These are phyloP conservation scores for Strobilomyces dryophilus DNA, from an alignment of 768 basidiomycete species.

Conservation along the genomic window DNA sequence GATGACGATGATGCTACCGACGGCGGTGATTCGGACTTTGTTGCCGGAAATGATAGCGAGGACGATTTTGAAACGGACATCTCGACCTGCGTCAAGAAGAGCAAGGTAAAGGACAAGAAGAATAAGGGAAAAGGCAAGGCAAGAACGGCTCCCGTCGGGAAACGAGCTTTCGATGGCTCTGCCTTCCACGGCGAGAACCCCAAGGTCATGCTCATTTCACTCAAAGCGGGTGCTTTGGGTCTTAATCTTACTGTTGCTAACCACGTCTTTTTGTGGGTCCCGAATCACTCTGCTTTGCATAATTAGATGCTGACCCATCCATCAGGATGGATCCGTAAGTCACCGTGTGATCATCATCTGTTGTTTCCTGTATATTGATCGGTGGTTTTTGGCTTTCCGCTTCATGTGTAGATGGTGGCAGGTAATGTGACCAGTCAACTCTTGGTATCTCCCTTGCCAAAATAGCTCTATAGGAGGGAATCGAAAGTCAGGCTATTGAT, in stretches of 20 bases:
- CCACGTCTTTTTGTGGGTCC: conserved; percentile 72
- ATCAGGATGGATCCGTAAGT: conserved; percentile 80
- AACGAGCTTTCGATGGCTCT: conserved; percentile 17
- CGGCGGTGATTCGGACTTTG: conserved; percentile 35
- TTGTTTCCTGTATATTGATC: conserved; percentile 10
- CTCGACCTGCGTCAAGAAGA: conserved; percentile 29
- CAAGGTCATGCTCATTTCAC: conserved; percentile 79
- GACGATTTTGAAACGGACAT: conserved; percentile 30
- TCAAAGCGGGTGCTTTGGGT: conserved; percentile 85
- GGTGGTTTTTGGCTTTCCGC: conserved; percentile 1
- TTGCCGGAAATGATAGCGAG: conserved; percentile 26
- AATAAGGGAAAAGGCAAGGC: conserved; percentile 36
- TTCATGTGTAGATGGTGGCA: conserved; percentile 67
- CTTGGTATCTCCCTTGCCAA: conserved; percentile 5
- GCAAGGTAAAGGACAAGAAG: conserved; percentile 31
- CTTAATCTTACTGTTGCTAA: conserved; percentile 87
- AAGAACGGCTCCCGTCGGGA: conserved; percentile 15
- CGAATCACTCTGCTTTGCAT: not conserved
- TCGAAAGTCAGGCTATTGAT: conserved; percentile 82
- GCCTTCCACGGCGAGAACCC: conserved; percentile 46
- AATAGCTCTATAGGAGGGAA: conserved; percentile 53
- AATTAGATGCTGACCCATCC: conserved; percentile 5
- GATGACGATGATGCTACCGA: conserved; percentile 16
- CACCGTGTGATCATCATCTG: not conserved
- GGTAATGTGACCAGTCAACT: conserved; percentile 28